Conservation (phyloP, 1,284 basidiomycete genomes). For the Sporisorium graminicola region DNA sequence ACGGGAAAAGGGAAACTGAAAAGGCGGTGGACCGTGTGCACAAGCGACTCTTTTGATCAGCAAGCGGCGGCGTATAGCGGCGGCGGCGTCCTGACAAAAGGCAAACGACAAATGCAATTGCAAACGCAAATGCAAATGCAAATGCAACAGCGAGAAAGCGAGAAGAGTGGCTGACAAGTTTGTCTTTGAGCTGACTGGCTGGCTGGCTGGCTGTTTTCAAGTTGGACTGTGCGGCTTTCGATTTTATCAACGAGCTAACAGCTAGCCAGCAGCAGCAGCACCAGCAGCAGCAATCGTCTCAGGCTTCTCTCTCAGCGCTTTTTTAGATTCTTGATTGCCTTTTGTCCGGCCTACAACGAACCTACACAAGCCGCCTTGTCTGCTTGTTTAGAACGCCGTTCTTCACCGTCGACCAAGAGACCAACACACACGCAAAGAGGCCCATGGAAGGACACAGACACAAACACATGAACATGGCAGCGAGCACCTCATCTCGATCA, state of each 20-base stretch:
- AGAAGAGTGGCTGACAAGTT: no score
- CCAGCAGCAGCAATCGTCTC: no score
- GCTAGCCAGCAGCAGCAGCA: no score
- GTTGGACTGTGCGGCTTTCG: constrained; percentile 6
- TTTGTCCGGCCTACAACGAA: background rate
- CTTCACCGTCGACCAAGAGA: background rate
- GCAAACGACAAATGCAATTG: no score
- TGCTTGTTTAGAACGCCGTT: background rate
- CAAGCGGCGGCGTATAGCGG: background rate
- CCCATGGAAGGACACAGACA: no score
- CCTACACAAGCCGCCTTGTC: background rate
- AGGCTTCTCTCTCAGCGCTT: no score
- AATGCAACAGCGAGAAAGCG: no score
- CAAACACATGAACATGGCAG: background rate
- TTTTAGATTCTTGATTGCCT: no score
- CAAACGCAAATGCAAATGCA: background rate
- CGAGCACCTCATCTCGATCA: background rate
- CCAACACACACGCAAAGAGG: background rate
- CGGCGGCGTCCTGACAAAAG: background rate
- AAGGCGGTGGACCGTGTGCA: constrained; percentile 14
- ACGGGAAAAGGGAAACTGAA: background rate
- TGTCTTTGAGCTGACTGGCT: background rate
- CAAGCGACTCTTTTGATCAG: no score
- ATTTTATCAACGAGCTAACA: no score
- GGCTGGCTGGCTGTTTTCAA: background rate